These are phyloP conservation scores for Cutaneotrichosporon spelunceum DNA, from an alignment of 1,284 basidiomycete species.

Conservation along the genomic window DNA sequence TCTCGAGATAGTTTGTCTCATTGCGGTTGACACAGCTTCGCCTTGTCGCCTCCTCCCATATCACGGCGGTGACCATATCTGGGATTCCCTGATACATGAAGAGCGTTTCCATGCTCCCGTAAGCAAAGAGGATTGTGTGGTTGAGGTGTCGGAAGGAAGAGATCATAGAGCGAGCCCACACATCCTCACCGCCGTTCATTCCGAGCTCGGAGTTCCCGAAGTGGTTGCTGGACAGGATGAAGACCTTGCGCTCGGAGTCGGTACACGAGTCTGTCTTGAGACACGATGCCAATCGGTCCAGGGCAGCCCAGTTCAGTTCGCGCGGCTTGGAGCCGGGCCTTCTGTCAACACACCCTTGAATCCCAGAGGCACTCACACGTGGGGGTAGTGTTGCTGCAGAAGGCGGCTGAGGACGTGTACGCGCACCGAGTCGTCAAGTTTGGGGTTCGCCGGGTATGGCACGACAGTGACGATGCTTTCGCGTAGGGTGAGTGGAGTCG, in stretches of 20 bases:
- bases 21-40: constrained; percentile 26
- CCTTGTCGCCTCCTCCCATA: constrained; percentile 29
- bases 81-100: constrained; percentile 40
- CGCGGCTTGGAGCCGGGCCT: not conserved
- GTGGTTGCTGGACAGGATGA: constrained; percentile 33
- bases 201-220: constrained; percentile 24
- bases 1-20: constrained; percentile 21
- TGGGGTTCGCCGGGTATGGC: not conserved
- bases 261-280: constrained; percentile 23
- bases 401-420: constrained; percentile 17
- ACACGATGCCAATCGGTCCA: constrained; percentile 26
- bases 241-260: constrained; percentile 26
- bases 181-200: constrained; percentile 22
- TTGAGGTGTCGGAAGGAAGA: constrained; percentile 32
- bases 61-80: constrained; percentile 31
- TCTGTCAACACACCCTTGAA: not conserved
- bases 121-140: constrained; percentile 37
- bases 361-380: constrained; percentile 3
- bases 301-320: not conserved
- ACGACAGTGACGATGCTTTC: not conserved
- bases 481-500: not conserved
- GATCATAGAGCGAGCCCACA: constrained; percentile 32
- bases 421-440: not conserved
- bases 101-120: constrained; percentile 33
- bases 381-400: constrained; percentile 16